Base-by-base conservation (phyloP, 2,329 filamentous ascomycete species). In the Cladophialophora exuberans region DNA sequence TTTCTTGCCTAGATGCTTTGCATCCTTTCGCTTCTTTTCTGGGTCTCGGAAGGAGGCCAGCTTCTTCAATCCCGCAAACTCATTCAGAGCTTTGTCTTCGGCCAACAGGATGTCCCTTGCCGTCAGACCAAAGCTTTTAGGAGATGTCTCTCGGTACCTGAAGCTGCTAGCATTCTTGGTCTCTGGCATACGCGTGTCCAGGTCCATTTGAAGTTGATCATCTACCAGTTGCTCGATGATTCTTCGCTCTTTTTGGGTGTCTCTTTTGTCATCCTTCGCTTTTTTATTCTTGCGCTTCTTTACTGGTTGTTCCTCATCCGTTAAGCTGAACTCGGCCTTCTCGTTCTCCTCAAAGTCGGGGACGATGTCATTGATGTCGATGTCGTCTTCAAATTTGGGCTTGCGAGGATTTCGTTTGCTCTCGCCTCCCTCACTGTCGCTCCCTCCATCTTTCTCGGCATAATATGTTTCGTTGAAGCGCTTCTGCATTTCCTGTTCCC, bases 311-410 rank as follows among this genome's bases (percentile, higher is more conserved):
- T 64, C 69, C 11, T 66, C 69, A 60, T 86, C 82, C 4, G 83
- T 83, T 1, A 87, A 73, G 1, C 75, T 74, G 56, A 88, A 73
- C 1, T 76, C 74, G 17, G 83, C 81, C 45, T 78, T 59, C n/a
- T 69, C 66, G 6, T 59, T 43, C 11, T 52, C 58, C 18, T 62
- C 1, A 90, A 91, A 23, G 96, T 77, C 46, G 97, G 80, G 70
- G 96, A 93, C 58, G 88, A 90, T 63, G 69, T 99, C 93, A 57
- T 89, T 90, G 76, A 99, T 97, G 69, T 97, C 92, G 65, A 99
- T 97, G 69, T 99, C 94, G 67, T 97, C 91, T 65, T 97, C 90
- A 88, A 93, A 99, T 62, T 85, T 89, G 7, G 91, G 91, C 76
- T 96, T 96, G 79, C 89, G 90, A 35, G 53, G 28, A 54, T 64